These are phyloP conservation scores for Naganishia onofrii DNA, from an alignment of 768 basidiomycete genomes.

Conservation along the genomic window DNA sequence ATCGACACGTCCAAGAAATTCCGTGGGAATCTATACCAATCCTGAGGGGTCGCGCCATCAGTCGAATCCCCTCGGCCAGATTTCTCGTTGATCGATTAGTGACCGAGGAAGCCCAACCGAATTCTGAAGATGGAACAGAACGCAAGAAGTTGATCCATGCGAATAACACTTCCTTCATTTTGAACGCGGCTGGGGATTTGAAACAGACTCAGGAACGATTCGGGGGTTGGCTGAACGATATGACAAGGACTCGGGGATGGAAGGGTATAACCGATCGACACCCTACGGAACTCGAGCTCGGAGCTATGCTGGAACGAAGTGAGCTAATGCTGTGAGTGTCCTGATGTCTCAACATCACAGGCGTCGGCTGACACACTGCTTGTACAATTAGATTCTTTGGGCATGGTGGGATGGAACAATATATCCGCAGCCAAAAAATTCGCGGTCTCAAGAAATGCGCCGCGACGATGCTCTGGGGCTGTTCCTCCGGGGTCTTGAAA, in stretches of 20 bases:
- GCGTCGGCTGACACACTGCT: conserved; percentile 9
- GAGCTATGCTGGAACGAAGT: conserved; percentile 65
- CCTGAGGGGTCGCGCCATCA: conserved; percentile 77
- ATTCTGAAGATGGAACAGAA: conserved; percentile 38
- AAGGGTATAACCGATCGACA: conserved; percentile 70
- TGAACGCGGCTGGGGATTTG: conserved; percentile 92
- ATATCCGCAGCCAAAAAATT: conserved; percentile 80
- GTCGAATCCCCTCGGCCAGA: conserved; percentile 83
- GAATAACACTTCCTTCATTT: conserved; percentile 70
- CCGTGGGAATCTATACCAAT: conserved; percentile 96
- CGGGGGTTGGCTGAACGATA: conserved; percentile 68
- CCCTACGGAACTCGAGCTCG: conserved; percentile 80
- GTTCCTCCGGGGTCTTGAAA: conserved; percentile 82
- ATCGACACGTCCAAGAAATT: conserved; percentile 79
- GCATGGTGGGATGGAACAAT: conserved; percentile 94
- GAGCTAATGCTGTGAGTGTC: conserved; percentile 84
- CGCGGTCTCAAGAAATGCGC: conserved; percentile 80
- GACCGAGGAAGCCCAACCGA: conserved; percentile 59
- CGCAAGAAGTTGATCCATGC: conserved; percentile 65
- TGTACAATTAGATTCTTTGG: conserved; percentile 75
- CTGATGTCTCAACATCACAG: background rate
- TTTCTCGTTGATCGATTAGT: conserved; percentile 81
- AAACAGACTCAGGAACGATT: conserved; percentile 78
- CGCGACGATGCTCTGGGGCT: conserved; percentile 96
- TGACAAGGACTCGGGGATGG: conserved; percentile 72